Evolutionary conservation across 129 eudicot genomes (phyloP), one percentile per base, ranked within the genome.

Genomic region (Deinandra increscens): DNA sequence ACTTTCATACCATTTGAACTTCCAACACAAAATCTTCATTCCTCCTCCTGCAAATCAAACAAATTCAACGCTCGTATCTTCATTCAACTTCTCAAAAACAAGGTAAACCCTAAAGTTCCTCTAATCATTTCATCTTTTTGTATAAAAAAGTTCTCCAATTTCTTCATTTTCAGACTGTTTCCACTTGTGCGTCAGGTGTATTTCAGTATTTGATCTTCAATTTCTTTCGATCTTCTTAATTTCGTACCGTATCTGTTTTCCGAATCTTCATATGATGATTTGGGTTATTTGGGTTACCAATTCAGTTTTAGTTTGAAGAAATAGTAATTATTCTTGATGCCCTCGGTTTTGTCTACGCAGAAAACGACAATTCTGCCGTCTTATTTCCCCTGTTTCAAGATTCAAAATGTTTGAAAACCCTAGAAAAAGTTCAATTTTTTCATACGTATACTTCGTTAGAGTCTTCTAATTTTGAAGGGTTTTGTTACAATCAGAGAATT

Each of bases 141-240:
- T 7, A 6, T 10, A 29, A 0, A 20, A 51, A 58, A 9, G 59
- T 26, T 17, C 9, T 56, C 31, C 51, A 45, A 11, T 75, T 43
- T 67, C 51, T 38, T 54, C 48, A 34, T 5, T 44, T 44, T 51
- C 22, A 9, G 34, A n/a, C 55, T 13, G 45, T 33, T 80, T 76
- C 63, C 5, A 19, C 41, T 46, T 34, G 38, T 61, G 69, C 61
- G 62, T 72, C 60, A 46, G 12, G 48, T 13, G 37, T 72, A 45
- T 60, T 60, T 61, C 41, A 49, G 37, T 72, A 45, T 60, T 60
- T 61, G 51, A 49, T 46, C 3, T 59, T 79, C 48, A 42, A 37
- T 39, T 79, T n/a, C 42, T 37, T 70, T 62, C 58, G 74, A 67
- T 64, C 78, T 66, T n/a, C n/a, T n/a, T n/a, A n/a, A n/a, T n/a